A percentile compares a stretch with the other conserved stretches of the same genome.
phyloP scores from a whole-genome alignment of 305 asterid species.

The Withania somnifera region DNA sequence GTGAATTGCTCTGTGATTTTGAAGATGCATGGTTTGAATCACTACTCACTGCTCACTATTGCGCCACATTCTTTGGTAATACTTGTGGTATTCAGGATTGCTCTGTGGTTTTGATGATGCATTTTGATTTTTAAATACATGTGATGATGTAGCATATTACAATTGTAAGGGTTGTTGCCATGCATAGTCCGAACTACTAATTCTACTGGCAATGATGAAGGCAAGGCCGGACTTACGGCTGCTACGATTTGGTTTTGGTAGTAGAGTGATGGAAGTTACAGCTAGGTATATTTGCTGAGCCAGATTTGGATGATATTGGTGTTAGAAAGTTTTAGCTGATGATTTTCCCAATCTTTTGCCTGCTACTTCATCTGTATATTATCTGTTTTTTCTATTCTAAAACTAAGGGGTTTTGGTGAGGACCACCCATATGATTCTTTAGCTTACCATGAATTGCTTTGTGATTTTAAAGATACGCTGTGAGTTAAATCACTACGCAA shows the following conservation, averaged over 20 bases:
- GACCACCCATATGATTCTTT: background rate
- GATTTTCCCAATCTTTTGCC: background rate
- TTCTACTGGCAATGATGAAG: conserved; percentile 59
- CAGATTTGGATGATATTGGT: conserved; percentile 13
- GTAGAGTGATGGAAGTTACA: conserved; percentile 54
- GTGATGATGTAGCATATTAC: background rate
- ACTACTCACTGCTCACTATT: background rate
- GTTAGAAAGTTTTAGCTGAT: background rate
- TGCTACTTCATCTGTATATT: background rate
- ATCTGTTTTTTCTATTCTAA: background rate
- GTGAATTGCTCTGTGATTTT: background rate
- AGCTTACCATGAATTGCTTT: background rate
- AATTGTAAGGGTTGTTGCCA: background rate
- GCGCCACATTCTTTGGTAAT: background rate
- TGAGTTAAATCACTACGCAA: background rate
- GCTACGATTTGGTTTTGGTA: conserved; percentile 64
- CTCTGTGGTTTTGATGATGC: background rate
- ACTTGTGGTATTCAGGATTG: background rate
- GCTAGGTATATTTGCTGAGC: conserved; percentile 57
- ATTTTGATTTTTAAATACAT: background rate
- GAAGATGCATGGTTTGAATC: background rate
- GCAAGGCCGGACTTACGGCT: conserved; percentile 94
- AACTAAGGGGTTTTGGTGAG: background rate
- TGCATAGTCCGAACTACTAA: background rate
- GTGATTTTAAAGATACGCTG: background rate